Evolutionary conservation across 805 yeast species (phyloP), one percentile per base, ranked within the genome.

Genomic region (Pichia phayaonensis): DNA sequence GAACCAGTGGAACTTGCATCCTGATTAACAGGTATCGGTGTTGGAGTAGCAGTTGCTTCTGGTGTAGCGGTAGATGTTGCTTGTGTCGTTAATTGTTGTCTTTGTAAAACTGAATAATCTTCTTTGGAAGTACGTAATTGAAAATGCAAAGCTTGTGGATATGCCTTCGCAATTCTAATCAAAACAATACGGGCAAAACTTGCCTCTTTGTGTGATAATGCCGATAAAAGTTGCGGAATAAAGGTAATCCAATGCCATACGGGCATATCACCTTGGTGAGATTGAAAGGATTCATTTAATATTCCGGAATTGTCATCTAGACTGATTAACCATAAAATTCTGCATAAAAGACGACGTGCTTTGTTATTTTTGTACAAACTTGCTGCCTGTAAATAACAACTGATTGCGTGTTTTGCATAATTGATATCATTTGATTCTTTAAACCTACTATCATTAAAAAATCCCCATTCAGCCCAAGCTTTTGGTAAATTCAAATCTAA

Each of bases 381-480:
- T 20, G 98, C 97, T 20, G 99, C 99, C 67, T 95, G 98, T 56
- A 94, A 73, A 68, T 90, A 95, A 66, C 99, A 94, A 60, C 95
- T 85, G 45, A 94, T 83, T 2, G 99, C 98, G 65, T 90, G 90
- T 55, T 89, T 85, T 20, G 98, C 99, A 67, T 81, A 83, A 22
- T 81, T 79, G 69, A 86, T 81, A 59, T 88, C 95, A 46, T 73
- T 79, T 53, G 83, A 84, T 57, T 89, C 95, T 57, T 87, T 86
- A 65, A 89, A 83, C 41, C 96, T 74, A 27, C 83, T 79, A 59
- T 94, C 99, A 63, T 90, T 90, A 71, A 89, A 94, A 64, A 83
- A 81, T 54, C 99, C 99, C 99, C 99, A 94, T 65, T 95, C 97
- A 4, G 97, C 98, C 99, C 99, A 94, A 0, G 99, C 98, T 65